Percentiles rank a stretch among this genome's conserved stretches.
phyloP scores from a whole-genome alignment of 345 rosid species.

The Schrenkiella parvula region DNA sequence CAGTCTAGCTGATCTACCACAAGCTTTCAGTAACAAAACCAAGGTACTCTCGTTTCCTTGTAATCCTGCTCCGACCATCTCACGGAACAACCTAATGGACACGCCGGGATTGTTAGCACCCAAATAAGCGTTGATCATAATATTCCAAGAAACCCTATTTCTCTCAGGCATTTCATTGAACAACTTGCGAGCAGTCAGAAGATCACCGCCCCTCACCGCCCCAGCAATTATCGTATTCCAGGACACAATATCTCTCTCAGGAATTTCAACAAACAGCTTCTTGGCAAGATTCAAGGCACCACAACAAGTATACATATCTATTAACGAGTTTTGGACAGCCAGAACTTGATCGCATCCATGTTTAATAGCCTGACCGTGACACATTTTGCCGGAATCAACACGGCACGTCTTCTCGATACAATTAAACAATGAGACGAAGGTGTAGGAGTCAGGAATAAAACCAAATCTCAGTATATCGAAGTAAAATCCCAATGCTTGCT shows the following conservation, averaged over 20 bases:
- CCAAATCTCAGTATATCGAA: slow-evolving; percentile 44
- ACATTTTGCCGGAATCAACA: slow-evolving; percentile 42
- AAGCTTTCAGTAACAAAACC: slow-evolving; percentile 44
- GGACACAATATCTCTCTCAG: slow-evolving; percentile 44
- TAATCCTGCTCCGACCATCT: slow-evolving; percentile 43
- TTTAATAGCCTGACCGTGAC: slow-evolving; percentile 56
- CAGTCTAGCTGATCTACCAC: slow-evolving; percentile 59
- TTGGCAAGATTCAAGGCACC: slow-evolving; percentile 37
- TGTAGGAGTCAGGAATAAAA: slow-evolving; percentile 56
- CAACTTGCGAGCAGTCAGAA: slow-evolving; percentile 41
- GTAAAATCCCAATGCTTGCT: slow-evolving; percentile 41
- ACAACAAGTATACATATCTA: slow-evolving; percentile 43
- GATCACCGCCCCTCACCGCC: slow-evolving; percentile 27
- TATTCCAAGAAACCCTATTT: slow-evolving; percentile 57
- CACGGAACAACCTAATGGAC: slow-evolving; percentile 54
- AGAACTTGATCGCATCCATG: slow-evolving; percentile 44
- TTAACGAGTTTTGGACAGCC: slow-evolving; percentile 56
- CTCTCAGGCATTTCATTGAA: slow-evolving; percentile 48
- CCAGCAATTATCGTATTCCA: slow-evolving; percentile 49
- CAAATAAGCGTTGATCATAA: slow-evolving; percentile 53
- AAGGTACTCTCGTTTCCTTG: slow-evolving; percentile 42
- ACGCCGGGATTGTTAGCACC: slow-evolving; percentile 50
- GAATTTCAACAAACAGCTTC: slow-evolving; percentile 53
- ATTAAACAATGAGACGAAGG: slow-evolving; percentile 51
- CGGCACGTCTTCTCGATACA: slow-evolving; percentile 42